Percentiles rank a stretch among this genome's conserved stretches.
These are phyloP conservation scores for Xylariaceae sp. DNA, from an alignment of 2,329 filamentous ascomycete species.

Conservation along the genomic window DNA sequence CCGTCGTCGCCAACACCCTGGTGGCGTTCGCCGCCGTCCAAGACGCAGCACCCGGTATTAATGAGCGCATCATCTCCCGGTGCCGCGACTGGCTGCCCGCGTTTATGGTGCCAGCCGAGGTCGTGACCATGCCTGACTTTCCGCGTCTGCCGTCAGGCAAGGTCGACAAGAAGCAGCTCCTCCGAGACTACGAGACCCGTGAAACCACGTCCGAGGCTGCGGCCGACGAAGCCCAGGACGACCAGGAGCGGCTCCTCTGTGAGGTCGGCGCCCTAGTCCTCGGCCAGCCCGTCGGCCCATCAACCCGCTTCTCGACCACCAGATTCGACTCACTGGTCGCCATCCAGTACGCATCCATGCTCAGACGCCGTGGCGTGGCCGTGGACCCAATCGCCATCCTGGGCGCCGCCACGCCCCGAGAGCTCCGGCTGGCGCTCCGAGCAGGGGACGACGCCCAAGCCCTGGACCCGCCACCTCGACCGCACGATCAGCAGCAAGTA, in stretches of 20 bases:
- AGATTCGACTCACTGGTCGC: slow-evolving; percentile 35
- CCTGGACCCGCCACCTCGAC: neutral
- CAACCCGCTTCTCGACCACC: slow-evolving; percentile 22
- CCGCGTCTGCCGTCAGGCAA: slow-evolving; percentile 80
- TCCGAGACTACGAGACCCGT: slow-evolving; percentile 38
- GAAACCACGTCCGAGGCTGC: neutral
- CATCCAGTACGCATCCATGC: slow-evolving; percentile 49
- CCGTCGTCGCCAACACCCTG: slow-evolving; percentile 60
- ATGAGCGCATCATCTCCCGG: slow-evolving; percentile 41
- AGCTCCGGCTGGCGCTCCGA: slow-evolving; percentile 6
- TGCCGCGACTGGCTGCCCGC: slow-evolving; percentile 71
- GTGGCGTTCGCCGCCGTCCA: slow-evolving; percentile 65
- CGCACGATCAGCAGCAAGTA: slow-evolving; percentile 8
- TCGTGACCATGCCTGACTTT: slow-evolving; percentile 56
- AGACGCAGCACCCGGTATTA: slow-evolving; percentile 30
- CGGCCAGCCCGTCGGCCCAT: slow-evolving; percentile 17
- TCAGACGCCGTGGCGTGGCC: slow-evolving; percentile 50
- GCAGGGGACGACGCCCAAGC: neutral
- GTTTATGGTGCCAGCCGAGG: slow-evolving; percentile 76
- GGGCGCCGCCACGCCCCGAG: slow-evolving; percentile 37
- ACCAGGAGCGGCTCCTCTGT: slow-evolving; percentile 29
- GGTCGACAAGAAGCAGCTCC: slow-evolving; percentile 61
- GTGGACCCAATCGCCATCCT: slow-evolving; percentile 57
- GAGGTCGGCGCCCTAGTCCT: slow-evolving; percentile 21
- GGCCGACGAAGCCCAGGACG: slow-evolving; percentile 17